Base-by-base conservation (phyloP, 495 filamentous ascomycete genomes). In the Hyaloscypha variabilis region DNA sequence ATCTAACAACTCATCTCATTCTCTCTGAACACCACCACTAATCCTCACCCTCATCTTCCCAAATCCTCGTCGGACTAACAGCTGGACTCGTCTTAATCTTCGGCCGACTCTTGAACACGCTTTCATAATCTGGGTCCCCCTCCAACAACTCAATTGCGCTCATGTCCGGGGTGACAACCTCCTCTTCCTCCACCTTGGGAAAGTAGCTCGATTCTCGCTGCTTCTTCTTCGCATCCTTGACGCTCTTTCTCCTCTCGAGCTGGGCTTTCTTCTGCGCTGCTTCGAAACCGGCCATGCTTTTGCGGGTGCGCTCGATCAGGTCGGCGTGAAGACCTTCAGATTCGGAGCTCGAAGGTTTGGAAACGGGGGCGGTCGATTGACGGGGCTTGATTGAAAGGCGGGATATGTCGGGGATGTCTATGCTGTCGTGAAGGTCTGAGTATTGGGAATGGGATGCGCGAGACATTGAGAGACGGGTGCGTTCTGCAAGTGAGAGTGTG, bases 81-180 rank as follows among this genome's bases (percentile, higher is more conserved):
- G 64, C 69, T n/a, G 92, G 91, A 77, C 93, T 96, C 8, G 81
- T 81, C 60, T 87, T 89, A 61, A 97, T 82, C 67, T 88, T 90
- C 1, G 93, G 93, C 65, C 93, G 76, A 46, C 91, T 92, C 77
- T 88, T 93, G 76, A 97, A 97, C 1, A 97, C 88, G 58, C 89
- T 90, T 56, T 90, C 89, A 72, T 95, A 93, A 68, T 91, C 90
- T 19, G 87, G 88, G 58, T 88, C 85, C n/a, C 86, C 84, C 34
- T 83, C 78, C 58, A 91, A 86, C 36, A 91, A 77, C 57, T 72
- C 69, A 26, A 67, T 55, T n/a, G 66, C 53, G 36, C 64, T 66
- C 10, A 69, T 59, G 56, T 66, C 64, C 5, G 66, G 66, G 3
- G 34, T 59, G 1, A 53, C 14, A 29, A 56, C 52, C 52, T 70